Evolutionary conservation across 495 filamentous ascomycete genomes (phyloP).

Genomic region (Choiromyces venosus): DNA sequence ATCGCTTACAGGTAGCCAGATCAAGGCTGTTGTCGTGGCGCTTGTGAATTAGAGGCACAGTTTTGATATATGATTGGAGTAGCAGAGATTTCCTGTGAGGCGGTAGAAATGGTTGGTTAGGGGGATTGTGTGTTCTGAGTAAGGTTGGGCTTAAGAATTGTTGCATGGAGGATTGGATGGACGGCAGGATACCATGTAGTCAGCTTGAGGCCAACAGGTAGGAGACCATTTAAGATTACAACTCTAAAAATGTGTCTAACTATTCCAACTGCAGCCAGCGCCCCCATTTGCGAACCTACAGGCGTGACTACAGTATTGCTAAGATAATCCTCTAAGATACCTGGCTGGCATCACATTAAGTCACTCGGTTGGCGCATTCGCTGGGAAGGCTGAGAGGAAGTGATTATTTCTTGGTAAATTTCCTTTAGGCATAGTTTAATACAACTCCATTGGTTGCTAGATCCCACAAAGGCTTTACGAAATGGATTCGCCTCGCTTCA

Average conservation of each 20-base stretch:
- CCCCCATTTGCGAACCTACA: not conserved
- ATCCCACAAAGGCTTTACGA: not conserved
- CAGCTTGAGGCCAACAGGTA: not conserved
- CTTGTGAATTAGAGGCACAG: not conserved
- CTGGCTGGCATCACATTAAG: not conserved
- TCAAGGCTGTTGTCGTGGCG: not conserved
- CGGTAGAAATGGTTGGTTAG: not conserved
- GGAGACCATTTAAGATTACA: not conserved
- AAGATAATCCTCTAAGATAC: not conserved
- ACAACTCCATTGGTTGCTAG: not conserved
- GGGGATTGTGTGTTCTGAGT: not conserved
- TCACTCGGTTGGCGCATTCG: not conserved
- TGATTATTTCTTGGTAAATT: not conserved
- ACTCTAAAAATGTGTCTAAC: too few relatives aligned
- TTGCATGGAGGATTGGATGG: not conserved
- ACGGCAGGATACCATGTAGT: not conserved
- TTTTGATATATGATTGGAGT: not conserved
- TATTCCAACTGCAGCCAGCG: not conserved
- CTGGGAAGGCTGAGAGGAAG: not conserved
- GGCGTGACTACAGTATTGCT: not conserved
- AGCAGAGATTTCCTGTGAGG: not conserved
- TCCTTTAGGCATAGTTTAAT: not conserved
- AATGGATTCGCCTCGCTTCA: not conserved
- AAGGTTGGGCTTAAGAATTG: not conserved
- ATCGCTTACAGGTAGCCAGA: not conserved